These are phyloP conservation scores for Actinomortierella wolfii DNA, from an alignment of 371 early-diverging fungal species.

Conservation along the genomic window DNA sequence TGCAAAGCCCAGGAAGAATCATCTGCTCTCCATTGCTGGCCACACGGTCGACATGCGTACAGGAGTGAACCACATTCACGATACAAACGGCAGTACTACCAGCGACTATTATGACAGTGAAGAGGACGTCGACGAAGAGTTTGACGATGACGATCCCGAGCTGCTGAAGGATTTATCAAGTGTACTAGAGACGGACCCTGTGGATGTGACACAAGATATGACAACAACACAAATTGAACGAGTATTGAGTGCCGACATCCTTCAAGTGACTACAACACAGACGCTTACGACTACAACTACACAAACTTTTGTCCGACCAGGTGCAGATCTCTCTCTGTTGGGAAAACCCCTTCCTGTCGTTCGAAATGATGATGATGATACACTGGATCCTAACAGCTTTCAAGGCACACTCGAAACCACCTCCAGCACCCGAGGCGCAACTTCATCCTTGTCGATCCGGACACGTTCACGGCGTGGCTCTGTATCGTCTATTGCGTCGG, in stretches of 20 bases:
- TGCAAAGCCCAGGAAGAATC: slow-evolving; percentile 40
- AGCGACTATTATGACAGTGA: slow-evolving; percentile 1
- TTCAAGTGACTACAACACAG: slow-evolving; percentile 39
- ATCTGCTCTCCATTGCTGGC: too few species aligned
- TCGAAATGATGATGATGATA: slow-evolving; percentile 19
- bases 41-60: not conserved
- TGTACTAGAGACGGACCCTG: slow-evolving; percentile 37
- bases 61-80: slow-evolving; percentile 19
- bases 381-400: slow-evolving; percentile 7
- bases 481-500: slow-evolving; percentile 42
- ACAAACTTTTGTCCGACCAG: slow-evolving; percentile 41
- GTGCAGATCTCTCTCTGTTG: slow-evolving; percentile 36
- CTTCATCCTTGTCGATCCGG: slow-evolving; percentile 28
- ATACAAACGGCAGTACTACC: slow-evolving; percentile 8
- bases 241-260: slow-evolving; percentile 41
- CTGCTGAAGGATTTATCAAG: slow-evolving; percentile 38
- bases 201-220: slow-evolving; percentile 44
- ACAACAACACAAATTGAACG: slow-evolving; percentile 41
- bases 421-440: slow-evolving; percentile 24
- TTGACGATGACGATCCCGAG: slow-evolving; percentile 18
- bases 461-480: slow-evolving; percentile 34
- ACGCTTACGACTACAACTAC: slow-evolving; percentile 44
- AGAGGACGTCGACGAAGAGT: not conserved
- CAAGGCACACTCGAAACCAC: slow-evolving; percentile 21
- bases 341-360: slow-evolving; percentile 38